Evolutionary conservation across 1,139 yeast genomes (phyloP).

Genomic region (Saccharomyces pastorianus): DNA sequence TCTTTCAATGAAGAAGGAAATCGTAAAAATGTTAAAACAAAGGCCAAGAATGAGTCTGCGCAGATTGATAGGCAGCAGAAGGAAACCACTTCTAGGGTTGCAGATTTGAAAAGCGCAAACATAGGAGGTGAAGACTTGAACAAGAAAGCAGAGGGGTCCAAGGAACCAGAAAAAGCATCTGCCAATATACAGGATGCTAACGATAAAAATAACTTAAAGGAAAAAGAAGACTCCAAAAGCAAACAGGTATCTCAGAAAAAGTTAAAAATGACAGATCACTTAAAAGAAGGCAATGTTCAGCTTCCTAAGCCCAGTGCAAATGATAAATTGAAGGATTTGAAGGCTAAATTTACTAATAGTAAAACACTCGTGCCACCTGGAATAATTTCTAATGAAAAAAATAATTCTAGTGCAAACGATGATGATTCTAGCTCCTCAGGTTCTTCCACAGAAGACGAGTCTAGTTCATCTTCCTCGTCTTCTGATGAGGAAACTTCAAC

Average conservation of each 20-base stretch:
- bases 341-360: conserved; percentile 4
- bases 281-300: neutral
- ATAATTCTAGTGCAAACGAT: conserved; percentile 8
- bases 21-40: neutral
- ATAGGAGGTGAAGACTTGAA: neutral
- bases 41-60: neutral
- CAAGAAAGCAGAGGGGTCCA: neutral
- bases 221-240: neutral
- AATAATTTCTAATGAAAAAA: conserved; percentile 7
- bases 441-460: neutral
- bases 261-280: neutral
- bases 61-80: neutral
- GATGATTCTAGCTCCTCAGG: conserved; percentile 3
- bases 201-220: conserved; percentile 1
- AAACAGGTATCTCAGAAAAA: neutral
- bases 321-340: conserved; percentile 13
- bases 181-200: neutral
- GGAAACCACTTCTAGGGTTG: neutral
- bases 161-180: neutral
- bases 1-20: neutral
- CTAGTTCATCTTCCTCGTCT: conserved; percentile 6
- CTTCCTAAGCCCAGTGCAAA: neutral
- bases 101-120: neutral
- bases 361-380: conserved; percentile 1
- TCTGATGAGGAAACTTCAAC: conserved; percentile 21